These are phyloP conservation scores for Ceratobasidium sp. DNA, from an alignment of 1,284 basidiomycete genomes.

Conservation along the genomic window DNA sequence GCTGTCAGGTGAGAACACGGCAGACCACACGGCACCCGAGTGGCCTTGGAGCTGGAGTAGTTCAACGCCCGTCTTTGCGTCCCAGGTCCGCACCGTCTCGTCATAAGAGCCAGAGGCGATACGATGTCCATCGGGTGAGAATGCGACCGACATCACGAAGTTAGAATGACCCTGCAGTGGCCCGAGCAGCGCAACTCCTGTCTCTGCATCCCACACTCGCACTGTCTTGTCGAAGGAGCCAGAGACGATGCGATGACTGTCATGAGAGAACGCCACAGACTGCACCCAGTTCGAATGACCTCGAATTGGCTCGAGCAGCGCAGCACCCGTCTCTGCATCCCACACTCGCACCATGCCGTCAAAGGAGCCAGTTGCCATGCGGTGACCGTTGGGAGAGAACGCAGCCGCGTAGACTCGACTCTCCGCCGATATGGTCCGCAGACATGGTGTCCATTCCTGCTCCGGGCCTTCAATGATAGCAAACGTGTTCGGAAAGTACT, in stretches of 20 bases:
- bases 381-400: not conserved
- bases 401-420: conserved; percentile 10
- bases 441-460: no score
- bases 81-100: conserved; percentile 34
- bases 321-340: conserved; percentile 13
- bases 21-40: not conserved
- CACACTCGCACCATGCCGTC: no score
- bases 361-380: no score
- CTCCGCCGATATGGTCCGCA: not conserved
- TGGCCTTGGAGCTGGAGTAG: not conserved
- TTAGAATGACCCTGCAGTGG: conserved; percentile 13
- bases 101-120: conserved; percentile 38
- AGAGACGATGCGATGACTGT: no score
- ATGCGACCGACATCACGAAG: not conserved
- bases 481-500: conserved; percentile 14
- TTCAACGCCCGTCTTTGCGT: not conserved
- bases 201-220: no score
- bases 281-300: no score
- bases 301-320: not conserved
- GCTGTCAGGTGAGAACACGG: conserved; percentile 33
- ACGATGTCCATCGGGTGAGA: conserved; percentile 33
- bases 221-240: no score
- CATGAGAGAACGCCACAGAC: no score
- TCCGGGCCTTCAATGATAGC: not conserved
- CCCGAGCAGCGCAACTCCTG: no score